Conservation (phyloP, 2,329 filamentous ascomycete species). For the Sporothrix variecibatus region DNA sequence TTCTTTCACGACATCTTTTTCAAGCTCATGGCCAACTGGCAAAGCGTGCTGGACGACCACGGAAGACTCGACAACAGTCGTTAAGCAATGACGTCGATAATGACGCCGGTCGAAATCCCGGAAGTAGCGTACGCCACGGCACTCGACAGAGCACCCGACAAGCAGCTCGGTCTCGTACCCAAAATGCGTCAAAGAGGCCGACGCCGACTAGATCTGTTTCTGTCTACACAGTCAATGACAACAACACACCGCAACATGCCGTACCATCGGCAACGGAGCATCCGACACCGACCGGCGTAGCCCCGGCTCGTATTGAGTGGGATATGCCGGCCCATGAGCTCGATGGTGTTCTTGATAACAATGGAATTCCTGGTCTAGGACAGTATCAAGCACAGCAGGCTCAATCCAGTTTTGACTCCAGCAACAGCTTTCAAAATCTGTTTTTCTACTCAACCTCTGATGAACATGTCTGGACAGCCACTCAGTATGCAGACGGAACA, state of each 20-base stretch:
- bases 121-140: not conserved
- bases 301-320: not conserved
- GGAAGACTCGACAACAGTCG: not conserved
- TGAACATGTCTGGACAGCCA: not conserved
- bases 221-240: not conserved
- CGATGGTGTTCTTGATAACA: not conserved
- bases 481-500: not conserved
- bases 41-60: constrained; percentile 6
- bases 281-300: not conserved
- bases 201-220: not conserved
- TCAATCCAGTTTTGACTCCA: not conserved
- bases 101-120: not conserved
- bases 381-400: not conserved
- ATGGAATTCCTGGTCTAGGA: not conserved
- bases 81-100: not conserved
- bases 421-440: not conserved
- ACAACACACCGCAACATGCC: not conserved
- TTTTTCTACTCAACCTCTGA: not conserved
- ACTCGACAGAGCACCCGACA: not conserved
- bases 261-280: not conserved
- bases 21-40: constrained; percentile 6
- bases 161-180: not conserved
- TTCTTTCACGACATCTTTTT: constrained; percentile 2
- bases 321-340: not conserved
- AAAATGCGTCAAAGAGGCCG: not conserved